A percentile compares a stretch with the other conserved stretches of the same genome.
phyloP scores from a whole-genome alignment of 345 rosid species.

The Bretschneidera sinensis region DNA sequence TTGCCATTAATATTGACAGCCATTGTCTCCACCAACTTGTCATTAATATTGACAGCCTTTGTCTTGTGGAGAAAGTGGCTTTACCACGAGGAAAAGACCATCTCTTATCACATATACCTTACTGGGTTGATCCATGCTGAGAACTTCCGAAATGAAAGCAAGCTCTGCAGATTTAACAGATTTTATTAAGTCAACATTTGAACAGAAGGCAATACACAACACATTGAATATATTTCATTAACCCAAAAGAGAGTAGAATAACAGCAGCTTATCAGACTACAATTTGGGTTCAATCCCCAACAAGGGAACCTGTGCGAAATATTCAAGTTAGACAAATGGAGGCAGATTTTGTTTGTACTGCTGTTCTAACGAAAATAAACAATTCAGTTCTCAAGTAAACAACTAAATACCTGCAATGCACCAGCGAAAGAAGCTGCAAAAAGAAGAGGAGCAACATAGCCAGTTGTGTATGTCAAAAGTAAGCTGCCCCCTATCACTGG shows the following conservation, averaged over 20 bases:
- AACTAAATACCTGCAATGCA: conserved; percentile 67
- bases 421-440: conserved; percentile 97
- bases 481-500: conserved; percentile 91
- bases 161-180: conserved; percentile 47
- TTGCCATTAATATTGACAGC: no score
- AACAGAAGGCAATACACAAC: no score
- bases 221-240: background rate
- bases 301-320: background rate
- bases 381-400: conserved; percentile 1
- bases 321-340: no score
- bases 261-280: background rate
- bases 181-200: background rate
- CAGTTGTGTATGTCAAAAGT: conserved; percentile 86
- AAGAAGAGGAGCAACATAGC: conserved; percentile 86
- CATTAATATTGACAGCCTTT: no score
- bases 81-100: no score
- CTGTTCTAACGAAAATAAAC: background rate
- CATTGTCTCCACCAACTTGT: no score
- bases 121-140: conserved; percentile 91
- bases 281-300: background rate
- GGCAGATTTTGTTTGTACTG: no score
- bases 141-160: conserved; percentile 81
- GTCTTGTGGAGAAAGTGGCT: background rate
- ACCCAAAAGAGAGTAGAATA: background rate
- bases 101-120: no score